phyloP scores from a whole-genome alignment of 2,329 filamentous ascomycete species.

The Pseudocercospora pini-densiflorae region DNA sequence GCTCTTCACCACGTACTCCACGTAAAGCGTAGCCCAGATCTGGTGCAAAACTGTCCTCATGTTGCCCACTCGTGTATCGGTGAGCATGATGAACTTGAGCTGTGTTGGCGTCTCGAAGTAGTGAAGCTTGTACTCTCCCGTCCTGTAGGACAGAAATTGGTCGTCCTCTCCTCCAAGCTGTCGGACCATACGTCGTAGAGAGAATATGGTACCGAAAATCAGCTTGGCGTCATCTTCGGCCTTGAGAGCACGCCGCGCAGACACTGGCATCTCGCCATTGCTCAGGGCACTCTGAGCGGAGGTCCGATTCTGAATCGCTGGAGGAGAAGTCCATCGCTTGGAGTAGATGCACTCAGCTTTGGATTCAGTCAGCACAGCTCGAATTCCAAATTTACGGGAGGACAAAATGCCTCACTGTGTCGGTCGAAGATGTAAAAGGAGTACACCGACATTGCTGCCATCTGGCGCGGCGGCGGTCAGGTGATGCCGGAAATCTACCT shows the following conservation, averaged over 20 bases:
- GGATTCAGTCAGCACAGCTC: slow-evolving; percentile 6
- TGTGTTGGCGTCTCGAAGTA: slow-evolving; percentile 98
- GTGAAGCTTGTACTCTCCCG: slow-evolving; percentile 94
- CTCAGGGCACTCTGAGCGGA: slow-evolving; percentile 16
- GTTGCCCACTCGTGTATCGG: slow-evolving; percentile 73
- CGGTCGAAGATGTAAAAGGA: slow-evolving; percentile 99
- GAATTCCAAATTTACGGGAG: slow-evolving; percentile 3
- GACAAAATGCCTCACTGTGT: slow-evolving; percentile 70
- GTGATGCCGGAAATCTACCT: slow-evolving; percentile 5
- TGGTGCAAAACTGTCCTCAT: slow-evolving; percentile 95
- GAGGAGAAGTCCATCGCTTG: slow-evolving; percentile 70
- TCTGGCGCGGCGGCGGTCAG: slow-evolving; percentile 2
- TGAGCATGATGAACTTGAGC: slow-evolving; percentile 95
- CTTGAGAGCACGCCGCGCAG: slow-evolving; percentile 26
- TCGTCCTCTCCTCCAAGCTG: slow-evolving; percentile 94
- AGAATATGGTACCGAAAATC: slow-evolving; percentile 96
- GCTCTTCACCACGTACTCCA: slow-evolving; percentile 82
- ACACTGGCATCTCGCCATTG: slow-evolving; percentile 19
- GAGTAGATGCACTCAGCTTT: slow-evolving; percentile 97
- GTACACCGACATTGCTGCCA: slow-evolving; percentile 78
- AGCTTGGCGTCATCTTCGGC: slow-evolving; percentile 87
- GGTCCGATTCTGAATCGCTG: slow-evolving; percentile 33
- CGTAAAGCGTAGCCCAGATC: slow-evolving; percentile 97
- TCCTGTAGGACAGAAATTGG: slow-evolving; percentile 89
- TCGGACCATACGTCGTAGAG: slow-evolving; percentile 92